phyloP scores from a whole-genome alignment of 768 basidiomycete species.

The Saitozyma podzolica region DNA sequence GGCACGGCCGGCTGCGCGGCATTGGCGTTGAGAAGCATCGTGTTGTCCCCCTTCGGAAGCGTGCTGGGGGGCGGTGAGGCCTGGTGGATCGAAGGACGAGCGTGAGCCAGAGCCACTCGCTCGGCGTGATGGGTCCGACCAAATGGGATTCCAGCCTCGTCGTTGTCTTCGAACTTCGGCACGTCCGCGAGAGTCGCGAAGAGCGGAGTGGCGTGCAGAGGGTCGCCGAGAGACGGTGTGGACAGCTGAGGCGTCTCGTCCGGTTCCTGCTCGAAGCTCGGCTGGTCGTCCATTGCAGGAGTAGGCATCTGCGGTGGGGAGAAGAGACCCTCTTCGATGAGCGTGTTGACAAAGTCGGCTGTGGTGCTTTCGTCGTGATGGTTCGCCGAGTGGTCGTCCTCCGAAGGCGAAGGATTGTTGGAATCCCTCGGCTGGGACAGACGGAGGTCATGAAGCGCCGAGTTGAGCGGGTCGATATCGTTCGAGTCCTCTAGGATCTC shows the following conservation, averaged over 20 bases:
- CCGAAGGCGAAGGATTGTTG: conserved; percentile 6
- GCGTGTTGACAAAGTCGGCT: conserved; percentile 47
- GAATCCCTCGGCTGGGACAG: background rate
- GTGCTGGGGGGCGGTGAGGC: conserved; percentile 28
- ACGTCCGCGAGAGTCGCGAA: conserved; percentile 6
- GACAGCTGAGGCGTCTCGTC: too few relatives aligned
- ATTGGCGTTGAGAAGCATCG: conserved; percentile 41
- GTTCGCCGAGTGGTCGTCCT: background rate
- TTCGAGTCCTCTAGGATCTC: conserved; percentile 20
- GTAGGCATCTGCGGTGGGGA: conserved; percentile 44
- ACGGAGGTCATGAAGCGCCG: background rate
- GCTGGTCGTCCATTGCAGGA: conserved; percentile 37
- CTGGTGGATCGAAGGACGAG: conserved; percentile 18
- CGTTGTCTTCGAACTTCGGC: conserved; percentile 22
- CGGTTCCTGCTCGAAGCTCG: conserved; percentile 14
- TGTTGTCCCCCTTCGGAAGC: conserved; percentile 34
- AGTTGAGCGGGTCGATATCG: background rate
- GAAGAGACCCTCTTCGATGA: conserved; percentile 51
- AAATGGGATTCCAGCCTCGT: conserved; percentile 42
- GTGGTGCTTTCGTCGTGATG: conserved; percentile 38
- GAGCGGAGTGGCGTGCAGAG: conserved; percentile 27
- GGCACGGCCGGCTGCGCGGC: conserved; percentile 37
- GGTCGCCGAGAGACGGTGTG: too few relatives aligned
- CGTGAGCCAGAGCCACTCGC: conserved; percentile 38
- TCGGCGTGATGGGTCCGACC: conserved; percentile 48